Percentiles rank a stretch among this genome's conserved stretches.
Conservation (phyloP, 805 yeast genomes). For the Pichia exigua region DNA sequence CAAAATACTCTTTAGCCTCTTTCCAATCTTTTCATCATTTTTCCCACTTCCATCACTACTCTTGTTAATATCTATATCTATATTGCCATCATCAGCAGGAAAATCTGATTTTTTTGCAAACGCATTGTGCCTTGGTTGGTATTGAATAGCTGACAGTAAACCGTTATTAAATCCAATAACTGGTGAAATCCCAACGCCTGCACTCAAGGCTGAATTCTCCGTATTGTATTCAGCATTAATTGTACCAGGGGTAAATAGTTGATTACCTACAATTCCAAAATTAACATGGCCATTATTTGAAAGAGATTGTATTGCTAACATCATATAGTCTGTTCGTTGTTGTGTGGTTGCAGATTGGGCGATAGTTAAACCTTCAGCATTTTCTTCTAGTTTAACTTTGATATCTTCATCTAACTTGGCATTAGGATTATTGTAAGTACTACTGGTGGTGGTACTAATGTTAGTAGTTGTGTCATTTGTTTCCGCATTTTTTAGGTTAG, state of each 20-base stretch:
- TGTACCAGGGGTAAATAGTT: conserved; percentile 9
- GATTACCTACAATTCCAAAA: conserved; percentile 7
- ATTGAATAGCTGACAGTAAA: conserved; percentile 8
- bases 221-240: conserved; percentile 3
- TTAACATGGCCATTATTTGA: conserved; percentile 1
- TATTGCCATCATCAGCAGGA: not conserved
- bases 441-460: not conserved
- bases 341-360: not conserved
- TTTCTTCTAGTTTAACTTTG: not conserved
- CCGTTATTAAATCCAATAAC: conserved; percentile 14
- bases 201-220: conserved; percentile 1
- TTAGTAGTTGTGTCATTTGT: not conserved
- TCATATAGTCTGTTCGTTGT: conserved; percentile 6
- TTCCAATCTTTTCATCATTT: not conserved
- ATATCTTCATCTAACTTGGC: not conserved
- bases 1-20: not conserved
- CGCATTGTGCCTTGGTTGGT: not conserved
- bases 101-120: not conserved
- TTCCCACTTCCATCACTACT: not conserved
- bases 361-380: not conserved
- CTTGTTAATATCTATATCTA: not conserved
- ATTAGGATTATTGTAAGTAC: not conserved
- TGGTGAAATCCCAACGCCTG: conserved; percentile 9
- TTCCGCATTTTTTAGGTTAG: not conserved
- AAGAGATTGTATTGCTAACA: conserved; percentile 2